Evolutionary conservation across 1,284 basidiomycete species (phyloP), one percentile per base, ranked within the genome.

Genomic region (Fistulina hepatica): DNA sequence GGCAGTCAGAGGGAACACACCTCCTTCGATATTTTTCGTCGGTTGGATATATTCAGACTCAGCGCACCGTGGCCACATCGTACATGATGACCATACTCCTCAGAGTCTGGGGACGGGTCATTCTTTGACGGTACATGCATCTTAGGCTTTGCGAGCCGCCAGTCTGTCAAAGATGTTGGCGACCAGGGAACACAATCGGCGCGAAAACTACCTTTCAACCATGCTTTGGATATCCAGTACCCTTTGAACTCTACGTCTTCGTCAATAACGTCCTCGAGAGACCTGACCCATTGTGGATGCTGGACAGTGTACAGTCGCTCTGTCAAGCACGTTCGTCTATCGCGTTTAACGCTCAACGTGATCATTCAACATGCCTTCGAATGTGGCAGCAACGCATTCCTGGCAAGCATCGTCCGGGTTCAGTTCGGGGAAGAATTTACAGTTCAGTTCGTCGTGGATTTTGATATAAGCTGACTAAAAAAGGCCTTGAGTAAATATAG

Each of bases 221-320:
- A 89, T 9, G 58, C 52, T 50, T 78, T 83, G 2, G 85, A 86
- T 49, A 88, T 73, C 77, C 79, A 84, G 51, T 66, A 77, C 9
- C 71, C 71, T n/a, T 51, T 46, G 21, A 59, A 57, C 35, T 66
- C 64, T 13, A 62, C 60, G 15, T 59, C 59, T 4, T 63, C 54
- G 23, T 64, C 58, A 34, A 63, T 61, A 5, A 74, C 52, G 4
- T 66, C 59, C 33, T 80, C 73, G 41, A 84, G 76, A 34, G 63
- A 56, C n/a, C 58, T 54, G 1, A 81, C 73, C 11, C 67, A 50
- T 37, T 59, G 64, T 21, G 76, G 74, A 55, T 88, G 84, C 45
- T 77, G 63, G 8, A 69, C 58, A 42, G 69, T 65, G 55, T 88
- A 88, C 17, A 79, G 53, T 42, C 67, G 69, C 49, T 82, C 84